Conservation (phyloP, 768 basidiomycete genomes). For the Boletus bicolor region DNA sequence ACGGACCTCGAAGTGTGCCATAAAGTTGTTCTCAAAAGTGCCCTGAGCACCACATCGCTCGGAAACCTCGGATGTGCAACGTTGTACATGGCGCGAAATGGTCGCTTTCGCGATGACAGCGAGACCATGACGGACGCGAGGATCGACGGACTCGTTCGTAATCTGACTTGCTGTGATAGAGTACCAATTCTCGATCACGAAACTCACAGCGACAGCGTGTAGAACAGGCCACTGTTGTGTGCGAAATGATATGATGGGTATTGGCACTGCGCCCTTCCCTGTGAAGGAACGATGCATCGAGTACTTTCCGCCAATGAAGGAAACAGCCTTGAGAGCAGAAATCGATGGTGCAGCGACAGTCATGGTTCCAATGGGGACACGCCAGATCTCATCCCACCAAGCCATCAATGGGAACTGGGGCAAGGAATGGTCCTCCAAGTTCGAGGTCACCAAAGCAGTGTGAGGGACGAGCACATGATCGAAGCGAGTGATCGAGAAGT, state of each 20-base stretch:
- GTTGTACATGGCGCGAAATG: conserved; percentile 43
- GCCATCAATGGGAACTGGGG: conserved; percentile 43
- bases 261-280: conserved; percentile 40
- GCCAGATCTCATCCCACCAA: conserved; percentile 57
- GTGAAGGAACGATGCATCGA: conserved; percentile 52
- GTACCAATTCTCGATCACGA: conserved; percentile 51
- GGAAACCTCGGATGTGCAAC: conserved; percentile 48
- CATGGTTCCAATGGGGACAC: conserved; percentile 53
- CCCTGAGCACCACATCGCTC: conserved; percentile 69
- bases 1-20: conserved; percentile 51
- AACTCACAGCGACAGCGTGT: conserved; percentile 48
- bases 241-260: conserved; percentile 59
- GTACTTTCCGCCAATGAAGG: conserved; percentile 56
- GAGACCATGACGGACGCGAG: no score
- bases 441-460: conserved; percentile 48
- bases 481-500: conserved; percentile 56
- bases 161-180: conserved; percentile 15
- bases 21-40: conserved; percentile 60
- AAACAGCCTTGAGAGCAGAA: conserved; percentile 48
- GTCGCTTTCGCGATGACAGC: no score
- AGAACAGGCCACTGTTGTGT: conserved; percentile 63
- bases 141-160: no score
- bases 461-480: conserved; percentile 49
- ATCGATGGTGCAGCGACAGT: conserved; percentile 49
- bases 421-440: conserved; percentile 38